phyloP scores from a whole-genome alignment of 106 monocot species.

The Dendrobium huoshanense region DNA sequence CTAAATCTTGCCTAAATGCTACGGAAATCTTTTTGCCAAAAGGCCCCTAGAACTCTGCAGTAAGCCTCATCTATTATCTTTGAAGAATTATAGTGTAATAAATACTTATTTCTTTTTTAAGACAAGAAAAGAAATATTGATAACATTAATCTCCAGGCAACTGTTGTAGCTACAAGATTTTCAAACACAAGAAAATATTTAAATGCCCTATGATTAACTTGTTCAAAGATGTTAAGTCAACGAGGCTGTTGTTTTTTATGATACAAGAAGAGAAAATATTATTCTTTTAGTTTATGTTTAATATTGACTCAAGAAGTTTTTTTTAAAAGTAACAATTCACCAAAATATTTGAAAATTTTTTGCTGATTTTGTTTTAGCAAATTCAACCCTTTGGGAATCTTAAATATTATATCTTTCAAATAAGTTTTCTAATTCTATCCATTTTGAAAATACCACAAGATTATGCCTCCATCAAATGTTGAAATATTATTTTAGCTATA shows the following conservation, averaged over 20 bases:
- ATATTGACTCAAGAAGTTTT: neutral
- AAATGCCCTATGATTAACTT: neutral
- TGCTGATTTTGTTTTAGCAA: neutral
- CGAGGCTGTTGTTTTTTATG: neutral
- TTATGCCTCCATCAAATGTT: neutral
- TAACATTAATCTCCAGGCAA: neutral
- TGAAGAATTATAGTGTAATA: too few relatives aligned
- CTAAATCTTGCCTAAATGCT: too few relatives aligned
- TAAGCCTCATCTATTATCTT: too few relatives aligned
- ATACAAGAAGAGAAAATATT: neutral
- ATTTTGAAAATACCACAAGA: neutral
- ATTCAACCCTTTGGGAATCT: neutral
- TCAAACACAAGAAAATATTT: neutral
- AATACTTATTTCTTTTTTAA: too few relatives aligned
- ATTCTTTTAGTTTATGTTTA: neutral
- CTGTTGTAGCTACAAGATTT: neutral
- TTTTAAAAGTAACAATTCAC: neutral
- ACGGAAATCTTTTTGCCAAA: too few relatives aligned
- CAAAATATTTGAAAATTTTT: neutral
- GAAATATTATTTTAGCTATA: neutral
- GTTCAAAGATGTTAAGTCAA: neutral
- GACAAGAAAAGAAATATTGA: too few relatives aligned
- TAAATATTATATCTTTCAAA: neutral
- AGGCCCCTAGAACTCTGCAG: too few relatives aligned
- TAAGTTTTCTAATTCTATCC: neutral